A percentile compares a stretch with the other conserved stretches of the same genome.
Conservation (phyloP, 2,329 filamentous ascomycete genomes). For the Colletotrichum sp. region DNA sequence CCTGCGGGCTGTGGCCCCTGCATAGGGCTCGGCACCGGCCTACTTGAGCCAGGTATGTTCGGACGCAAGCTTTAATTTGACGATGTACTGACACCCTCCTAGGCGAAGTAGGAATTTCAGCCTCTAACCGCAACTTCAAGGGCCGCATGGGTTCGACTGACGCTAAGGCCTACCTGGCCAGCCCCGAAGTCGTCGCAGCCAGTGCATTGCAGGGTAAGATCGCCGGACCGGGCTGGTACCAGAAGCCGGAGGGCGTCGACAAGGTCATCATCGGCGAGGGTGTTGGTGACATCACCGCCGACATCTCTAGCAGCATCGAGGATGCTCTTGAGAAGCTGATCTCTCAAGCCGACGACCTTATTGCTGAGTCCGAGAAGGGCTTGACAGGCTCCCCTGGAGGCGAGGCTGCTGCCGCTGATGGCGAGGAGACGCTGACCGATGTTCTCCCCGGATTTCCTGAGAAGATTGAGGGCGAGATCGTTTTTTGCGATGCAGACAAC, state of each 20-base stretch:
- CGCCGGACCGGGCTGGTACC: slow-evolving; percentile 78
- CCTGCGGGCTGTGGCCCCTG: slow-evolving; percentile 55
- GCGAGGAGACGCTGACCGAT: slow-evolving; percentile 57
- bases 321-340: slow-evolving; percentile 77
- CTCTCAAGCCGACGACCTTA: slow-evolving; percentile 68
- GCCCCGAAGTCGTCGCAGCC: slow-evolving; percentile 90
- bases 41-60: slow-evolving; percentile 71
- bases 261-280: slow-evolving; percentile 76
- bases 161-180: slow-evolving; percentile 85
- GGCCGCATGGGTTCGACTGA: slow-evolving; percentile 85
- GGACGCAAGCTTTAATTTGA: background rate
- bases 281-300: slow-evolving; percentile 66
- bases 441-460: slow-evolving; percentile 88
- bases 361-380: slow-evolving; percentile 57
- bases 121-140: slow-evolving; percentile 83
- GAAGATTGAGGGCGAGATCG: slow-evolving; percentile 81
- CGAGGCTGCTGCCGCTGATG: slow-evolving; percentile 27
- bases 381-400: slow-evolving; percentile 38
- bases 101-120: background rate
- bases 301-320: slow-evolving; percentile 70
- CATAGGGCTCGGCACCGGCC: slow-evolving; percentile 77
- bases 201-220: slow-evolving; percentile 79
- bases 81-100: accelerated
- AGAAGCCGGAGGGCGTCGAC: slow-evolving; percentile 70
- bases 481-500: slow-evolving; percentile 83